Base-by-base conservation (phyloP, 352 stramenopile genomes). In the Globisporangium apiculatum region DNA sequence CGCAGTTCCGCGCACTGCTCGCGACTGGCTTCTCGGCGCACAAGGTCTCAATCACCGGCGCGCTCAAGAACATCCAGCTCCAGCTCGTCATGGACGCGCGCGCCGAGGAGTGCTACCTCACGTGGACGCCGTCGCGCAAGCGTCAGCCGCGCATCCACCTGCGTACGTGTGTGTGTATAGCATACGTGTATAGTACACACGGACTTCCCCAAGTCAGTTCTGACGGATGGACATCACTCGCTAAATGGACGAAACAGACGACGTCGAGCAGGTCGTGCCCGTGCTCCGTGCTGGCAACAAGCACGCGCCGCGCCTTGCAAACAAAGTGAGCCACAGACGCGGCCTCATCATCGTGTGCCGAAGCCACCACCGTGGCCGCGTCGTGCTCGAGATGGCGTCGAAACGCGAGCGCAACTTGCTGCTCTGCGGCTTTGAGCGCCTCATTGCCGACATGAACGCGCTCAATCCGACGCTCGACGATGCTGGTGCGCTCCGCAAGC, bases 121-220 rank as follows among this genome's bases (percentile, higher is more conserved):
- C 77, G 48, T 91, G 82, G 82, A 75, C 67, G 10, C 82, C 82
- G 31, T 91, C 82, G 12, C 68, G 79, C 48, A 91, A 91, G 66
- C 79, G 75, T 24, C 66, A 79, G 14, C 75, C 82, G 2, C 67
- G 75, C 1, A 83, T 88, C 41, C 59, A 85, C 48, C 48, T 89
- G 11, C 68, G 82, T 91, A 66, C 35, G 77, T 79, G 7, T 48
- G 7, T 48, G 35, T 18, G 6, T 42, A 17, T 24, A 24, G 18
- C 18, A 24, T 24, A 24, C 18, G 18, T 24, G 18, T 24, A 24
- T 24, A 24, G 18, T 24, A 24, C 2, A 24, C 18, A 24, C 18
- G 18, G 18, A 24, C 2, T 24, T 1, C 18, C 18, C 18, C 18
- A 24, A 24, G 18, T 24, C 18, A 24, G 18, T 24, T 24, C 18